These are phyloP conservation scores for Hyaloperonospora brassicae DNA, from an alignment of 352 stramenopile genomes.

Conservation along the genomic window DNA sequence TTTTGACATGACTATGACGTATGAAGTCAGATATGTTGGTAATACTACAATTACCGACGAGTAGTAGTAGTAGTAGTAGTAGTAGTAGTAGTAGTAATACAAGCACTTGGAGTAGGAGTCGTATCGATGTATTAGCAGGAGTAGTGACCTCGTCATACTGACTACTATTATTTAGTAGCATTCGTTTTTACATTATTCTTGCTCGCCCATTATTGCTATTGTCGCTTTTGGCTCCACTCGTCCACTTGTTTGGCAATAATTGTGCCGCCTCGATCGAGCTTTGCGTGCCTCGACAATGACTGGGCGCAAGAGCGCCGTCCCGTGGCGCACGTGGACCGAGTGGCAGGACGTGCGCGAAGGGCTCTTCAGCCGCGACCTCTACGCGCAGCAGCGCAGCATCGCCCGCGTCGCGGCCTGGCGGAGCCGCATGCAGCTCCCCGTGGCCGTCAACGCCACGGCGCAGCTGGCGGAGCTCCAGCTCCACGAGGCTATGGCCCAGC, in stretches of 20 bases:
- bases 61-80: too few relatives aligned
- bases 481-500: conserved; percentile 57
- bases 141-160: too few relatives aligned
- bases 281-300: conserved; percentile 25
- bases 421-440: conserved; percentile 59
- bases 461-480: conserved; percentile 71
- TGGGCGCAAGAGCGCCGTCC: conserved; percentile 37
- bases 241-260: neutral
- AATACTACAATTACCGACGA: too few relatives aligned
- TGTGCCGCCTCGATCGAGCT: neutral
- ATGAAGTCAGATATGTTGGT: too few relatives aligned
- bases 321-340: conserved; percentile 66
- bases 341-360: conserved; percentile 58
- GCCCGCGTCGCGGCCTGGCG: conserved; percentile 60
- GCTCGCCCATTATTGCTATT: too few relatives aligned
- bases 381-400: conserved; percentile 43
- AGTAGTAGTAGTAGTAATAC: too few relatives aligned
- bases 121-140: too few relatives aligned
- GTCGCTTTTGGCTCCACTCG: neutral
- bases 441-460: conserved; percentile 68
- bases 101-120: too few relatives aligned
- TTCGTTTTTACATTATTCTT: too few relatives aligned
- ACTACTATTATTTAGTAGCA: too few relatives aligned
- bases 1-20: too few relatives aligned
- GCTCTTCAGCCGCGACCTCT: conserved; percentile 44